Evolutionary conservation across 2,329 filamentous ascomycete genomes (phyloP).

Genomic region (Neonectria faginata): DNA sequence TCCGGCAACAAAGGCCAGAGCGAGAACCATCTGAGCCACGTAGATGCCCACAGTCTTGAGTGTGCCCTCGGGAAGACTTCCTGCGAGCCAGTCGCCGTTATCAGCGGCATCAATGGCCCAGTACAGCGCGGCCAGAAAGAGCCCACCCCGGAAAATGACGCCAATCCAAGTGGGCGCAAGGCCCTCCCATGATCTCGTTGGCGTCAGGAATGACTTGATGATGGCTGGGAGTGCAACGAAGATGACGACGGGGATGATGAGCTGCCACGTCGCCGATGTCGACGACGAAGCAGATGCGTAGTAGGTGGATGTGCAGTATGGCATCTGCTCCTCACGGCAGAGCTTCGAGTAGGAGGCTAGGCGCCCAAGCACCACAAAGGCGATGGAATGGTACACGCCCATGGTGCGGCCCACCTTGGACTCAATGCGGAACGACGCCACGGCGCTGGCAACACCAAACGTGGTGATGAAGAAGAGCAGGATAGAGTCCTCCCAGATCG

Average conservation of each 20-base stretch:
- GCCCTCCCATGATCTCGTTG: conserved; percentile 89
- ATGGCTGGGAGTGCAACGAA: conserved; percentile 78
- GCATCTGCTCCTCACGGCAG: conserved; percentile 98
- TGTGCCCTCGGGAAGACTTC: conserved; percentile 62
- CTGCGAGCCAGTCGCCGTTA: conserved; percentile 82
- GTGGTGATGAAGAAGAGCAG: conserved; percentile 90
- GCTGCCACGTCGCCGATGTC: conserved; percentile 91
- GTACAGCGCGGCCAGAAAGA: conserved; percentile 82
- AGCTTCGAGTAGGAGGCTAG: conserved; percentile 89
- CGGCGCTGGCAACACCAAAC: conserved; percentile 80
- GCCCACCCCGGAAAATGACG: conserved; percentile 78
- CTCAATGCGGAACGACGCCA: conserved; percentile 80
- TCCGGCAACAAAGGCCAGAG: conserved; percentile 83
- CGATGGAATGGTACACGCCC: conserved; percentile 84
- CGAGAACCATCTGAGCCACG: conserved; percentile 83
- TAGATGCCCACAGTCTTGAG: conserved; percentile 82
- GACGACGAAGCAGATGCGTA: conserved; percentile 93
- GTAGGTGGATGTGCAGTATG: conserved; percentile 93
- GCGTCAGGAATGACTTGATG: conserved; percentile 81
- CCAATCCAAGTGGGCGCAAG: conserved; percentile 88
- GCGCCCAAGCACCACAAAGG: conserved; percentile 84
- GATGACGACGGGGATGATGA: conserved; percentile 81
- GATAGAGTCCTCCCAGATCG: conserved; percentile 98
- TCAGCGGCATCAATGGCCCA: conserved; percentile 93
- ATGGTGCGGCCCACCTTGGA: conserved; percentile 76